Percentiles rank a stretch among this genome's conserved stretches.
These are phyloP conservation scores for Lachnellula arida DNA, from an alignment of 2,329 filamentous ascomycete species.

Conservation along the genomic window DNA sequence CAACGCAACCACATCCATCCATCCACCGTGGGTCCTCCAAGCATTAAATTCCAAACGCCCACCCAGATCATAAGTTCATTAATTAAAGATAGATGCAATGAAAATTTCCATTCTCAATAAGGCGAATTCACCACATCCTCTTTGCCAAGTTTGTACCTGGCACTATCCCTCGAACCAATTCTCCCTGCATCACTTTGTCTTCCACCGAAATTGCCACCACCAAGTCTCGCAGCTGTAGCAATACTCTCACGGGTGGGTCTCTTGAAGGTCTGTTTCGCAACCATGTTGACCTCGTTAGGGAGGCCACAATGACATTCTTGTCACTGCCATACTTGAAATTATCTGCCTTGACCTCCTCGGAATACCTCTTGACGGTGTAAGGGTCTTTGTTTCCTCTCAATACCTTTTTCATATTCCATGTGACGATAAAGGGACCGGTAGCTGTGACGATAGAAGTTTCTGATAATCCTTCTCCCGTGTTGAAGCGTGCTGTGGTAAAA, in stretches of 20 bases:
- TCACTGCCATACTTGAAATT: constrained; percentile 97
- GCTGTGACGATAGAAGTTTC: constrained; percentile 97
- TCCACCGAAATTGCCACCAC: constrained; percentile 39
- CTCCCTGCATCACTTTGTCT: constrained; percentile 45
- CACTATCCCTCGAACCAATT: constrained; percentile 49
- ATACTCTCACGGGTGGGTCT: constrained; percentile 92
- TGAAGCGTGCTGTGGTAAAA: constrained; percentile 92
- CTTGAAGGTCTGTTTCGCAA: constrained; percentile 78
- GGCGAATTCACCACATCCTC: constrained; percentile 79
- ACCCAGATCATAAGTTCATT: constrained; percentile 10
- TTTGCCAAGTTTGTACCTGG: constrained; percentile 68
- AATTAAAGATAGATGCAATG: neutral
- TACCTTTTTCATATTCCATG: constrained; percentile 93
- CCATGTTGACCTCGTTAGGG: constrained; percentile 98
- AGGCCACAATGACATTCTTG: constrained; percentile 98
- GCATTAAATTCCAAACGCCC: constrained; percentile 10
- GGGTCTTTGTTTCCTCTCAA: constrained; percentile 75
- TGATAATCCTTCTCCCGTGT: constrained; percentile 71
- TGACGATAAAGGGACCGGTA: constrained; percentile 93
- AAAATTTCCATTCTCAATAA: constrained; percentile 37
- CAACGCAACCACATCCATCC: neutral
- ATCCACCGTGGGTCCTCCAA: neutral
- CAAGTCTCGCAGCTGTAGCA: constrained; percentile 44
- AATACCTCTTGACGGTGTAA: constrained; percentile 95
- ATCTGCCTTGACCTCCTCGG: constrained; percentile 93